Evolutionary conservation across 192 early-diverging fungal genomes (phyloP).

Genomic region (Rhizoclosmatium sp.): DNA sequence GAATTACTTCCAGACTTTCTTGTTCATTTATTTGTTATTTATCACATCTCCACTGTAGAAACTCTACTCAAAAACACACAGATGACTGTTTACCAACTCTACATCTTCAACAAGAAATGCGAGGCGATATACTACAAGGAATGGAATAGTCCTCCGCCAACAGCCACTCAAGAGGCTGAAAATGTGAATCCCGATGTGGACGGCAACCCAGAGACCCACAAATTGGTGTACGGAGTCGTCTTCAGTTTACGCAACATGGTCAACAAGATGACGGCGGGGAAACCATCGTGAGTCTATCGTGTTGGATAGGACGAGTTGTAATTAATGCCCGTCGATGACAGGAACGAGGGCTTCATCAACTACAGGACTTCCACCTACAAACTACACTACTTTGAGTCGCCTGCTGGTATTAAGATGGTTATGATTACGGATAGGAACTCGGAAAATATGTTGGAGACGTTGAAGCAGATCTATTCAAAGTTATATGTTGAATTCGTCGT

Average conservation of each 20-base stretch:
- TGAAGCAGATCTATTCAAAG: slow-evolving; percentile 83
- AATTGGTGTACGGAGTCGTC: slow-evolving; percentile 96
- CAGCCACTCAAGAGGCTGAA: not conserved
- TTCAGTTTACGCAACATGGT: slow-evolving; percentile 89
- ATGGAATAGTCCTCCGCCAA: slow-evolving; percentile 56
- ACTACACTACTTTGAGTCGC: slow-evolving; percentile 91
- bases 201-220: slow-evolving; percentile 54
- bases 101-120: slow-evolving; percentile 95
- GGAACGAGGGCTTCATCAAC: slow-evolving; percentile 70
- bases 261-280: slow-evolving; percentile 67
- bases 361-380: slow-evolving; percentile 87
- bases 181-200: not conserved
- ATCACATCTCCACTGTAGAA: too few relatives aligned
- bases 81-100: slow-evolving; percentile 74
- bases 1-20: too few relatives aligned
- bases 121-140: slow-evolving; percentile 78
- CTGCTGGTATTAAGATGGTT: slow-evolving; percentile 88
- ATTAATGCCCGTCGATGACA: not conserved
- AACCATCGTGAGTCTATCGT: not conserved
- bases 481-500: slow-evolving; percentile 94
- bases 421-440: slow-evolving; percentile 80
- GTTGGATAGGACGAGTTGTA: not conserved
- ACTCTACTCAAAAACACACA: not conserved
- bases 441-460: slow-evolving; percentile 66
- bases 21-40: too few relatives aligned